Evolutionary conservation across 2,329 filamentous ascomycete species (phyloP), one percentile per base, ranked within the genome.

Genomic region (Ceratocystiopsis minuta): DNA sequence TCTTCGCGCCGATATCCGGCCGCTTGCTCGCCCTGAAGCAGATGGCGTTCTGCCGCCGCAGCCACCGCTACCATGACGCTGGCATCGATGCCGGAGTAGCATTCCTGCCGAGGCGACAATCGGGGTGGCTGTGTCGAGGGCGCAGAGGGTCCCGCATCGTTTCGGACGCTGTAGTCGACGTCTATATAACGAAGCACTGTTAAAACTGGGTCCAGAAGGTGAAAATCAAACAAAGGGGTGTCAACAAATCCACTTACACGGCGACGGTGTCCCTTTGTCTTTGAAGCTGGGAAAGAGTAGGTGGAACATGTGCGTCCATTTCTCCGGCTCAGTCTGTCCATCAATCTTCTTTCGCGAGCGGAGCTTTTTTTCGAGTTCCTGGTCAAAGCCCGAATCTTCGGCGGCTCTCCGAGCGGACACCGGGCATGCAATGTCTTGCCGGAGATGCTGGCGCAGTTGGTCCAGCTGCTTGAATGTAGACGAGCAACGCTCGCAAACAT

Each of bases 251-350:
- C 24, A 40, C 54, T 47, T 52, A 60, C 59, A 59, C 11, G 59
- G 59, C 16, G 50, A 54, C 3, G 59, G 59, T 4, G 55, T 54
- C 24, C 51, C 50, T 4, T 51, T 43, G 39, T 47, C 43, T 14
- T 41, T 41, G 16, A 45, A 54, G 14, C 51, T 53, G 0, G 59
- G 57, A 32, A 64, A 63, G 1, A 64, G 48, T 0, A 60, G 47
- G 4, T 51, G 48, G 47, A 59, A 63, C 16, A 59, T 55, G 32
- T 59, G 54, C 6, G 45, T 46, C 61, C 61, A 64, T 38, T 59
- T 60, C 36, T 61, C 56, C 10, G 52, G 51, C 34, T 62, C 60
- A 0, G 46, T 51, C 15, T 49, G 40, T 46, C 50, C 38, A n/a
- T 50, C 43, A 41, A 52, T 41, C 52, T 57, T 50, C 49, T 56